Base-by-base conservation (phyloP, 257 asterid genomes). In the Solanum rostratum region DNA sequence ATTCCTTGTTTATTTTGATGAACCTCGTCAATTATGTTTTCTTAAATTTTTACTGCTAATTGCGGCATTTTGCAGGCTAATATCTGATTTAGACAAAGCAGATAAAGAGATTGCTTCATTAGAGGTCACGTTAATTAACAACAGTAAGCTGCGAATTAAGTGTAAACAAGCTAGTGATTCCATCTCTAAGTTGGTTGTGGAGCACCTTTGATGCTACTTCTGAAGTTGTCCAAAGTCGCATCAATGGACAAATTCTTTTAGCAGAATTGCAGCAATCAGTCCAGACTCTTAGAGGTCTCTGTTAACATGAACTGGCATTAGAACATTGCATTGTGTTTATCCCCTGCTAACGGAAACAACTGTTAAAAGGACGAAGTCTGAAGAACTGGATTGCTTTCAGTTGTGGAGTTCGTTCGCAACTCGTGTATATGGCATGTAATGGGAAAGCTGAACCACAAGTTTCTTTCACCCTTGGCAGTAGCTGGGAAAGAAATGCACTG, bases 171-270 rank as follows among this genome's bases (percentile, higher is more conserved):
- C 63, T 78, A 50, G 45, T 50, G 63, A 50, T 50, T 27, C 45
- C 29, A 49, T 78, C 63, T 50, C 10, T 78, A 27, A 10, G 57
- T 50, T 45, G 82, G 86, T 29, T 85, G 82, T 59, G n/a, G 92
- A 88, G 82, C 82, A 85, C 54, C 39, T 52, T 49, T 83, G 29
- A 49, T 87, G 15, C 57, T 43, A 57, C 81, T 74, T 74, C 57
- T 62, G 84, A 18, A 55, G 27, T 76, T 50, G 63, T 76, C 27
- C 18, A 53, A 45, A 76, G 63, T 50, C 16, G 82, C 63, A 29
- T 18, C 45, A 12, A 16, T 29, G 11, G 20, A 78, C 82, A 9
- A 16, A 16, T 50, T 5, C 27, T 41, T 78, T 33, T 78, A 78
- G 27, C 29, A 2, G 62, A 16, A 29, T 46, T 59, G 81, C 46